Evolutionary conservation across 306 rosid species (phyloP), one percentile per base, ranked within the genome.

Genomic region (Heteromeles arbutifolia): DNA sequence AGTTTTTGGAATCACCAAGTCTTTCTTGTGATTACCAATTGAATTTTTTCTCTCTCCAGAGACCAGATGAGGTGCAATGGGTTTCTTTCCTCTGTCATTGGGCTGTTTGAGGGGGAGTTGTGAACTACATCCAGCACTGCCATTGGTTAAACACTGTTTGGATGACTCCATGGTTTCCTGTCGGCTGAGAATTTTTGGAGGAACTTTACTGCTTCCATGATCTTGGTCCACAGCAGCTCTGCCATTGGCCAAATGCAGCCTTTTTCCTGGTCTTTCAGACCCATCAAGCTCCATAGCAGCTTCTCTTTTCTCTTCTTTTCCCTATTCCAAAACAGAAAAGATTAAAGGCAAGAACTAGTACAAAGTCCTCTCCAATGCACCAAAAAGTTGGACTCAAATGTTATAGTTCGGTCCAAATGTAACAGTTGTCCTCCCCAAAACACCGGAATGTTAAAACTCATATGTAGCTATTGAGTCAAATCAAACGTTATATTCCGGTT

Each of bases 251-350:
- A 72, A 69, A 45, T 73, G 80, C 56, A 25, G 73, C 65, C 80
- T 77, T 68, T 79, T 85, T 34, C 67, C 50, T 22, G 82, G 85
- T 77, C 75, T 80, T 74, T 74, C 80, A 65, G 72, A 70, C 57
- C 66, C 81, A 54, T 74, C 82, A 74, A 21, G 57, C 73, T 50
- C 63, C 3, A 2, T 11, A 57, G 70, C 77, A 77, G 79, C 77
- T 78, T 84, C 86, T 59, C 79, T 80, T 57, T 81, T 82, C 10
- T 73, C 71, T 54, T 76, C 79, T 26, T 19, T 73, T 63, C 45
- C 80, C 90, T 87, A 61, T 66, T 45, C 39, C 50, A 71, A 19
- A 52, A 61, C 53, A n/a, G 8, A 68, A 26, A 59, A 68, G 62
- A 15, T 10, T 56, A 65, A 71, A 45, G 29, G 24, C 58, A 78